Evolutionary conservation across 164 flowering plant species (phyloP), one percentile per base, ranked within the genome.

Genomic region (Stephania yunnanensis): DNA sequence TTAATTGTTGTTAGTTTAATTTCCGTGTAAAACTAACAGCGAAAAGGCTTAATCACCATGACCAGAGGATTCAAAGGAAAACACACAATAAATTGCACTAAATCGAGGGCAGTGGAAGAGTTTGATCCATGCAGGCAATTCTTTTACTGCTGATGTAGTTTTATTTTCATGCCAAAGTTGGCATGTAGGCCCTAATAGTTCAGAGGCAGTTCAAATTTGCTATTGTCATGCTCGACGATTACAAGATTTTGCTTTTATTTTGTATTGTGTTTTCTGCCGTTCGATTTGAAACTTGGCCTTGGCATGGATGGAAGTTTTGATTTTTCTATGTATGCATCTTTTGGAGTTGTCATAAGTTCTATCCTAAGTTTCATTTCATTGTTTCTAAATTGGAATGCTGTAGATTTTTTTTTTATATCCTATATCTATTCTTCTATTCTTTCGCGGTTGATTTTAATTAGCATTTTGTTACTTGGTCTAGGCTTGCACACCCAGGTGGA

Each of bases 401-500:
- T n/a, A 19, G 20, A 58, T 12, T 12, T 55, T 2, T 55, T 55
- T 55, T 17, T 5, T 55, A 55, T 55, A 55, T 55, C 61, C 5
- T 55, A 25, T n/a, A 4, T 46, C 15, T 64, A 20, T 50, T 30
- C 11, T 1, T 74, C 6, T 46, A 6, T 58, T 30, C 25, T 25
- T 25, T 25, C 25, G 25, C 25, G 25, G 25, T 25, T 7, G 9
- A 44, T 1, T 48, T 61, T 13, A 29, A 52, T 50, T 44, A 48
- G n/a, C 31, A 9, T 50, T 15, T 46, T 45, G 36, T 53, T 69
- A 36, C 42, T 76, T 75, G 71, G 22, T 67, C 50, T 73, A 94
- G 98, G 84, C 79, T 86, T 84, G 96, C 98, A 17, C 97, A 94
- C 74, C 98, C 98, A 1, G 97, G 93, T 46, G 98, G 98, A 72